phyloP scores from a whole-genome alignment of 1,284 basidiomycete species.

The Ustilago loliicola region DNA sequence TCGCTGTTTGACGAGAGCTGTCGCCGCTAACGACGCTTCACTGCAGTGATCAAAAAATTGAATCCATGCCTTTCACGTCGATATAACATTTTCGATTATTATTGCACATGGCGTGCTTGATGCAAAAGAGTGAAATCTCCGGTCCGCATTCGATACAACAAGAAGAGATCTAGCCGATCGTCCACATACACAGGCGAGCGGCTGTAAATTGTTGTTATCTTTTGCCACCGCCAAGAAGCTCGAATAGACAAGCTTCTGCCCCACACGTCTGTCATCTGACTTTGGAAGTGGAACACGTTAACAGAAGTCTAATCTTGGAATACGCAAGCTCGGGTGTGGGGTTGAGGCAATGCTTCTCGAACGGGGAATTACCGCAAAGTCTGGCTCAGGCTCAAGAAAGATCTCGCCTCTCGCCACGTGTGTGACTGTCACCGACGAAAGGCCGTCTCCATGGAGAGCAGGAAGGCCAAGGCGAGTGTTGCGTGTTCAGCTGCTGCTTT shows the following conservation, averaged over 20 bases:
- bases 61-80: neutral
- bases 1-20: too few species aligned
- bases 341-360: conserved; percentile 8
- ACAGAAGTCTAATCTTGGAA: neutral
- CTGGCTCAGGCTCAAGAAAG: neutral
- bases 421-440: neutral
- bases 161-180: neutral
- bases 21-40: too few species aligned
- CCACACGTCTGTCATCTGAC: neutral
- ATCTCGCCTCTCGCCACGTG: neutral
- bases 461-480: too few species aligned
- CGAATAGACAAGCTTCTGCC: too few species aligned
- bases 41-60: neutral
- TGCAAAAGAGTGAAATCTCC: neutral
- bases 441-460: neutral
- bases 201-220: too few species aligned
- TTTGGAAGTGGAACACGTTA: neutral
- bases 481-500: too few species aligned
- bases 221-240: too few species aligned
- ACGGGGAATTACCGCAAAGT: conserved; percentile 6
- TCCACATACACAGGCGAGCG: neutral
- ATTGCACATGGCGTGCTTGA: neutral
- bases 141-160: neutral
- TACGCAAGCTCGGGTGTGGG: neutral
- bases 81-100: conserved; percentile 3